Evolutionary conservation across 164 flowering plant species (phyloP), one percentile per base, ranked within the genome.

Genomic region (Macadamia integrifolia): DNA sequence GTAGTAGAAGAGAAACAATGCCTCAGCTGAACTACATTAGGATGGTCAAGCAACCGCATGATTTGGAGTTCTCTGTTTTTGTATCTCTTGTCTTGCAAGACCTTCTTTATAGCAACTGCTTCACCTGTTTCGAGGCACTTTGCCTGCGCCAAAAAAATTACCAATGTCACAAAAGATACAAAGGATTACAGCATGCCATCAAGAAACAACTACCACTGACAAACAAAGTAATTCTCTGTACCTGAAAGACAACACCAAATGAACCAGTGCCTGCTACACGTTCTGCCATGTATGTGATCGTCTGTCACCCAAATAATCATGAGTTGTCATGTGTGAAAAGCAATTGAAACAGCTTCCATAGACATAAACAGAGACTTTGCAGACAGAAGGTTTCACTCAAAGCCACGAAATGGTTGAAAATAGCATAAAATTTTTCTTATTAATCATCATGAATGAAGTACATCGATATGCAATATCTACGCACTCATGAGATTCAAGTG

Each of bases 231-330:
- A 23, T 42, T 63, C 13, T 23, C 29, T n/a, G n/a, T 78, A 93
- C 99, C 98, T 95, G 96, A 78, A 85, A 95, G 46, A 95, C 99
- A 66, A 92, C 94, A 62, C 99, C 99, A 83, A 95, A 95, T n/a
- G 99, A 95, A 79, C 99, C 99, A 76, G 92, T 90, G 50, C 99
- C 99, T 64, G 92, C 99, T 60, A 92, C 94, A 70, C 96, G 94
- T 77, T 95, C 99, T 50, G 96, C 98, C 92, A 89, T 88, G 78
- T 87, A 95, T 8, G 99, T 90, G 71, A 92, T 70, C 58, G 90
- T 89, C 99, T 95, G 87, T 49, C 56, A 78, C 18, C 43, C 23
- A 68, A 66, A 14, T 10, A 61, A 61, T 9, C 56, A 66, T 32
- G 23, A 52, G 48, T 61, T 35, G 50, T 60, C 31, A 58, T 30